These are phyloP conservation scores for Naumovozyma dairenensis DNA, from an alignment of 805 yeast species.

Conservation along the genomic window DNA sequence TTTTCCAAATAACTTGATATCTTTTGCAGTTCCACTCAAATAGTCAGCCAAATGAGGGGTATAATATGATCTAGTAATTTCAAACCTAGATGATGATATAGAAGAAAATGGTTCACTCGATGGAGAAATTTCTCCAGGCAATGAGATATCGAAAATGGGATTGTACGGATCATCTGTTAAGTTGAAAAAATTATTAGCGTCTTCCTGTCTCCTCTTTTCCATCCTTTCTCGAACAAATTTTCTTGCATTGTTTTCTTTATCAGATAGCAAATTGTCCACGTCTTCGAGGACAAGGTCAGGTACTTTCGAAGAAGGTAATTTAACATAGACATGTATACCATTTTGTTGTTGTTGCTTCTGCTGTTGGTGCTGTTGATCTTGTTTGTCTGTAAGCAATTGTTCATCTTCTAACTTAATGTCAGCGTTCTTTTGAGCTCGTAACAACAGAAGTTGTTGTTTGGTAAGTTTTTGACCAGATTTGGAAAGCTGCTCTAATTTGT, in stretches of 20 bases:
- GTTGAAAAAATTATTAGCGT: slow-evolving; percentile 70
- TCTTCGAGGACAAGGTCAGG: slow-evolving; percentile 88
- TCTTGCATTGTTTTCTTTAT: slow-evolving; percentile 67
- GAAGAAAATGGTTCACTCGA: slow-evolving; percentile 73
- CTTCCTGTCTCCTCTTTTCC: slow-evolving; percentile 54
- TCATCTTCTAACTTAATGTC: slow-evolving; percentile 1
- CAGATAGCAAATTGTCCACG: slow-evolving; percentile 61
- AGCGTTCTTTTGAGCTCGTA: slow-evolving; percentile 11
- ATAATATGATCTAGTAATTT: slow-evolving; percentile 51
- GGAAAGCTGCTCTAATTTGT: slow-evolving; percentile 13
- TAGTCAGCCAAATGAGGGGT: slow-evolving; percentile 24
- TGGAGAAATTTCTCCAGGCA: slow-evolving; percentile 44
- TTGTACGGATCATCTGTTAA: slow-evolving; percentile 78
- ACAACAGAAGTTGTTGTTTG: slow-evolving; percentile 16
- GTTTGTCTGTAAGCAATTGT: slow-evolving; percentile 2
- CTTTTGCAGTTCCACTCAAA: slow-evolving; percentile 21
- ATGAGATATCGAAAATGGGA: slow-evolving; percentile 65
- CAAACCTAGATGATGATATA: slow-evolving; percentile 58
- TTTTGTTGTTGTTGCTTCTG: slow-evolving; percentile 16
- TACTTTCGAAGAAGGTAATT: slow-evolving; percentile 79
- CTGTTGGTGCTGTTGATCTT: slow-evolving; percentile 11
- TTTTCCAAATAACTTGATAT: slow-evolving; percentile 15
- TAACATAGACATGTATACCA: slow-evolving; percentile 64
- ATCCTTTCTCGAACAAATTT: slow-evolving; percentile 81
- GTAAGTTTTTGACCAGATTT: slow-evolving; percentile 18